Evolutionary conservation across 1,284 basidiomycete species (phyloP).

Genomic region (Erythrobasidium hasegawianum): DNA sequence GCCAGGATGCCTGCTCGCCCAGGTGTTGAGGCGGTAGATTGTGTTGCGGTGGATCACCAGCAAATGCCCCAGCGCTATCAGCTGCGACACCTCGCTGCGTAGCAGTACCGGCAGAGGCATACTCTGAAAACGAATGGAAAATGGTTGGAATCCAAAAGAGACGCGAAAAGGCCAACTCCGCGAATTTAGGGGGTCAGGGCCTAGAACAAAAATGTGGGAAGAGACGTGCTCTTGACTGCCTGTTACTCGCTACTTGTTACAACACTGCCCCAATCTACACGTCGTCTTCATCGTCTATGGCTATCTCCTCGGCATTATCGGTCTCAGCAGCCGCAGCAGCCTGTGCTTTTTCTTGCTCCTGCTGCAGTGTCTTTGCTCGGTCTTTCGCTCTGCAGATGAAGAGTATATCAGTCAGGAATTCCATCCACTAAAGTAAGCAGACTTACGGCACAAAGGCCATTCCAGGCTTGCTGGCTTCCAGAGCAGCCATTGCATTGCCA

Average conservation of each 20-base stretch:
- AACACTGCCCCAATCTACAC: conserved; percentile 6
- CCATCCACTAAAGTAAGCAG: neutral
- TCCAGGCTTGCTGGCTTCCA: conserved; percentile 44
- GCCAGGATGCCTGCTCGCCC: conserved; percentile 85
- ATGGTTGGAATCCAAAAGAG: neutral
- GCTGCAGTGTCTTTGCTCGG: conserved; percentile 9
- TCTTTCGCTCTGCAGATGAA: conserved; percentile 23
- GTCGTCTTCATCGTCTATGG: conserved; percentile 39
- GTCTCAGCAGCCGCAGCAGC: conserved; percentile 17
- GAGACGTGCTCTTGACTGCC: neutral
- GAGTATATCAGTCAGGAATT: neutral
- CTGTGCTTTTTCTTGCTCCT: conserved; percentile 9
- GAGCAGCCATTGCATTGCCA: conserved; percentile 57
- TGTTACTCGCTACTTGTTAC: neutral
- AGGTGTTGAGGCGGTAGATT: conserved; percentile 73
- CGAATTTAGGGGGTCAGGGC: neutral
- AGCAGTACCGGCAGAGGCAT: conserved; percentile 50
- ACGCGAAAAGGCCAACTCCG: neutral
- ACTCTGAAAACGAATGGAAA: neutral
- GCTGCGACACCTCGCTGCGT: conserved; percentile 60
- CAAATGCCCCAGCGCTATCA: conserved; percentile 70
- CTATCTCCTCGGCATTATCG: conserved; percentile 40
- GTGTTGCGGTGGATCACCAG: conserved; percentile 73
- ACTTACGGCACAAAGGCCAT: conserved; percentile 39
- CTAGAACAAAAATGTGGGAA: neutral